A percentile compares a stretch with the other conserved stretches of the same genome.
phyloP scores from a whole-genome alignment of 2,329 filamentous ascomycete species.

The Neofusicoccum umdonicola region DNA sequence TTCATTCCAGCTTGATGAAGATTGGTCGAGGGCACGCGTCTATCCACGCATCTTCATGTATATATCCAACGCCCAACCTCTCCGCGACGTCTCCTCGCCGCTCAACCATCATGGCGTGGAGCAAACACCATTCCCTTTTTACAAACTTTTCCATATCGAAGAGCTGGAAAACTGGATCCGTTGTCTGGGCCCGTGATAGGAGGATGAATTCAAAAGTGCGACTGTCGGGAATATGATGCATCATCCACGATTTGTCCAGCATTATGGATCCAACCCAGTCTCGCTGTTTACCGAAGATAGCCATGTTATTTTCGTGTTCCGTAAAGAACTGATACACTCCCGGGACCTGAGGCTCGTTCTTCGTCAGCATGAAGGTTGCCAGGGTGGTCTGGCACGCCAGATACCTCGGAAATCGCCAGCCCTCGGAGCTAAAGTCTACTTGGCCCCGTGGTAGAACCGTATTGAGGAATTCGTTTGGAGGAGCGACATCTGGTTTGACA shows the following conservation, averaged over 20 bases:
- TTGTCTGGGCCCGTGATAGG: neutral
- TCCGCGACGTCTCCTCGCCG: neutral
- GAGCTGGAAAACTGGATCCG: too few relatives aligned
- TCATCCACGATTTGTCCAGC: neutral
- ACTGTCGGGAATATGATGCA: neutral
- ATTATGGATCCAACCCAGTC: neutral
- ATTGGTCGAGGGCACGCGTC: neutral
- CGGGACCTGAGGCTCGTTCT: neutral
- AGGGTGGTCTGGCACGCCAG: neutral
- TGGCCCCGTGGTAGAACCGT: neutral
- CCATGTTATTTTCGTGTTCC: neutral
- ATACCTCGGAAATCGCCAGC: neutral
- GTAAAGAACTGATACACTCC: neutral
- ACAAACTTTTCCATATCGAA: neutral
- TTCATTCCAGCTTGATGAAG: neutral
- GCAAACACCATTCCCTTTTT: neutral
- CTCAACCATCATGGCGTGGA: neutral
- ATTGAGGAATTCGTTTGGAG: neutral
- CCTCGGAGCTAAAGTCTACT: neutral
- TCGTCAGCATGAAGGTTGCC: neutral
- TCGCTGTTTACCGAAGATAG: neutral
- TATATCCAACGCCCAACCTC: neutral
- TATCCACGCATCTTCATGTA: neutral
- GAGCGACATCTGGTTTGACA: neutral
- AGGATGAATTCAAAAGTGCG: neutral